Conservation (phyloP, 2,329 filamentous ascomycete genomes). For the Sclerotinia minor region DNA sequence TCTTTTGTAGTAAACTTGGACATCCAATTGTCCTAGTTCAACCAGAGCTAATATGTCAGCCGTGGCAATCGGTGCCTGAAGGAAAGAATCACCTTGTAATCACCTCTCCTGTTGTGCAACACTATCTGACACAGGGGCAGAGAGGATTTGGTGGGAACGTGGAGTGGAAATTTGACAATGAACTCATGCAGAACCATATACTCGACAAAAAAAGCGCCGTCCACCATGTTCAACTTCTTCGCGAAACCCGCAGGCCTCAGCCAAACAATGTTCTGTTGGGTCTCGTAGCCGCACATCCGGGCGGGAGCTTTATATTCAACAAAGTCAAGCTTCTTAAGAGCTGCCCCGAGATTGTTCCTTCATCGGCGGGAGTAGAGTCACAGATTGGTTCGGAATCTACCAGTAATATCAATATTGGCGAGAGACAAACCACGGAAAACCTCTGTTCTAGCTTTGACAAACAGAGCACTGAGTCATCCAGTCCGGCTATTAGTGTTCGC, state of each 20-base stretch:
- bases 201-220: background rate
- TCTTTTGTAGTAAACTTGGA: background rate
- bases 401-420: background rate
- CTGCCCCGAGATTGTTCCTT: background rate
- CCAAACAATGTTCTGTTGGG: background rate
- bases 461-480: background rate
- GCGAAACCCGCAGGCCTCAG: background rate
- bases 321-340: background rate
- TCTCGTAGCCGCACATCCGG: background rate
- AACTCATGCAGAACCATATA: background rate
- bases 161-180: background rate
- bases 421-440: background rate
- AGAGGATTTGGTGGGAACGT: background rate
- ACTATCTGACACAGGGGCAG: background rate
- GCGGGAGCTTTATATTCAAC: constrained; percentile 6
- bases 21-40: background rate
- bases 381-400: background rate
- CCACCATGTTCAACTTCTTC: background rate
- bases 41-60: background rate
- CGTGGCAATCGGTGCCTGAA: background rate
- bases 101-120: background rate
- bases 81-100: background rate
- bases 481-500: background rate
- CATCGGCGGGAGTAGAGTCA: background rate
- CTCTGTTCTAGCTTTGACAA: background rate